Conservation (phyloP, 1,284 basidiomycete genomes). For the Exobasidium cylindrosporum region DNA sequence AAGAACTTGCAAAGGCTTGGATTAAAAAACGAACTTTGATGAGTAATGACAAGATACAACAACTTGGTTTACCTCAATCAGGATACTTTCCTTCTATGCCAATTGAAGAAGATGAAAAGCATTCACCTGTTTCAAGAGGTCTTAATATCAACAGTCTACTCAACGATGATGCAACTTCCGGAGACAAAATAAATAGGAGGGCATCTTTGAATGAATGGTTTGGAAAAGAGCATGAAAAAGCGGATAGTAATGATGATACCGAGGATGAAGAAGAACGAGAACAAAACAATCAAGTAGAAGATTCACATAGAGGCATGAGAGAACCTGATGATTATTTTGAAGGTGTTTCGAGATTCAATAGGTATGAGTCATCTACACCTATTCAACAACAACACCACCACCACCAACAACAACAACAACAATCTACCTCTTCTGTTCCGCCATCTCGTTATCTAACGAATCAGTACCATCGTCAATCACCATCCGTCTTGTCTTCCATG, state of each 20-base stretch:
- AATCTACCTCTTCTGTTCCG: not conserved
- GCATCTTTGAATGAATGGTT: slow-evolving; percentile 39
- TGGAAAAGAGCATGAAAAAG: not conserved
- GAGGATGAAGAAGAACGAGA: not conserved
- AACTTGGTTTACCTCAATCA: slow-evolving; percentile 18
- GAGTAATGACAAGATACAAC: slow-evolving; percentile 18
- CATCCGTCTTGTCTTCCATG: not conserved
- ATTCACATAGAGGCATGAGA: not conserved
- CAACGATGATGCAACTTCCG: slow-evolving; percentile 27
- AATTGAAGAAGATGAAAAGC: not conserved
- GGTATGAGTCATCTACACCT: not conserved
- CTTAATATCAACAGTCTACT: slow-evolving; percentile 43
- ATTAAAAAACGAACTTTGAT: slow-evolving; percentile 13
- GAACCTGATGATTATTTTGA: not conserved
- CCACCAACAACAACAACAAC: not conserved
- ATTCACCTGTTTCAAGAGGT: slow-evolving; percentile 15
- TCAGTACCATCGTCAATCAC: not conserved
- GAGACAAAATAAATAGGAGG: slow-evolving; percentile 13
- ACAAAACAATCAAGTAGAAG: not conserved
- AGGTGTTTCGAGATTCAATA: not conserved
- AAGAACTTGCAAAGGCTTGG: slow-evolving; percentile 25
- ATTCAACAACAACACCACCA: not conserved
- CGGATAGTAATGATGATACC: not conserved
- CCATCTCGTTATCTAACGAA: not conserved
- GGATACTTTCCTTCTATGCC: not conserved